Conservation (phyloP, 2,329 filamentous ascomycete genomes). For the Eutypa lata region DNA sequence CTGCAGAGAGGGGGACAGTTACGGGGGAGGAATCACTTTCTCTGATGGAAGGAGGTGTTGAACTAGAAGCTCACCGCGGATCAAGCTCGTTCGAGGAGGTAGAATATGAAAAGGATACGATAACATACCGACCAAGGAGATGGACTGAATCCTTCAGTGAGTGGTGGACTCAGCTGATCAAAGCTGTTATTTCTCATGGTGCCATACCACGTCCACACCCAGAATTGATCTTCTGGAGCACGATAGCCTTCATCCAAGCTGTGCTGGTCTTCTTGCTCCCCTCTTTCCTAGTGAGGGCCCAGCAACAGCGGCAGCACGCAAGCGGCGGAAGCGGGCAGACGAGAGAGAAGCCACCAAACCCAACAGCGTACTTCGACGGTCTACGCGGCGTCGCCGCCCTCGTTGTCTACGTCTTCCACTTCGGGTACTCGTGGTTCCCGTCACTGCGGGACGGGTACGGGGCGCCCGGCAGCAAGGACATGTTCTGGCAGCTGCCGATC, state of each 20-base stretch:
- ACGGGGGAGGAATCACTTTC: not conserved
- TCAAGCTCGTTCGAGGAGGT: not conserved
- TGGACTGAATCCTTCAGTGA: not conserved
- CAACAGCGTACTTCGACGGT: constrained; percentile 3
- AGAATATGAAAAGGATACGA: not conserved
- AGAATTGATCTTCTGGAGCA: not conserved
- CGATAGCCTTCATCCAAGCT: not conserved
- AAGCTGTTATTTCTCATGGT: too few relatives aligned
- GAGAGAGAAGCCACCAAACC: not conserved
- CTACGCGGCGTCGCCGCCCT: constrained; percentile 2
- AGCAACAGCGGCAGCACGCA: not conserved
- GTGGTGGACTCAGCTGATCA: not conserved
- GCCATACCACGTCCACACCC: not conserved
- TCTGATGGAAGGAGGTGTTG: not conserved
- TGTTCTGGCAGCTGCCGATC: constrained; percentile 24
- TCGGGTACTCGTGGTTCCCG: constrained; percentile 4
- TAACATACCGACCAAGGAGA: not conserved
- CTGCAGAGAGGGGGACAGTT: not conserved
- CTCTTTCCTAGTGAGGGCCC: not conserved
- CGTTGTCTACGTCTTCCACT: constrained; percentile 6
- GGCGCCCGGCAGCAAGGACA: not conserved
- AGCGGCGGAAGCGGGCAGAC: not conserved
- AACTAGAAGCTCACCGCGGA: not conserved
- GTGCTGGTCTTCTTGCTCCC: constrained; percentile 1
- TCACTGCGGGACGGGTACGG: constrained; percentile 3